Evolutionary conservation across 345 rosid genomes (phyloP).

Genomic region (Theobroma cacao): DNA sequence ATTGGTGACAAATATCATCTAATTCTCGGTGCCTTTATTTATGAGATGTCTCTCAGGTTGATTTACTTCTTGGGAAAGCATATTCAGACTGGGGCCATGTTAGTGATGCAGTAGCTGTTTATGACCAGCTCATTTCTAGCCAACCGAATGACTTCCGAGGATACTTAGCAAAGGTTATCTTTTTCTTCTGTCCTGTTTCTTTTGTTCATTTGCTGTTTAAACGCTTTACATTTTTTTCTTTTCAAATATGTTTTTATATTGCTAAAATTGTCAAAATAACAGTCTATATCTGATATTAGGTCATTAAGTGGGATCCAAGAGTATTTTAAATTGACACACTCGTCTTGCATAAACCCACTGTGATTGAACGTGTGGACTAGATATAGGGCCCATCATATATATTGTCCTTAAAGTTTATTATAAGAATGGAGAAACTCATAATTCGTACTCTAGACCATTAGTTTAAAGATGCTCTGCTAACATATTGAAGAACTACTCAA

Average conservation of each 20-base stretch:
- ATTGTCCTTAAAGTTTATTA: background rate
- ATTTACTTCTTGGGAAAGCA: constrained; percentile 91
- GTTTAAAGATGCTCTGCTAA: background rate
- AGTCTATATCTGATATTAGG: background rate
- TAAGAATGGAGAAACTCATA: background rate
- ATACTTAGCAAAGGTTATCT: constrained; percentile 83
- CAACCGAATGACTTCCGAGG: constrained; percentile 91
- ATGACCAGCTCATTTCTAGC: constrained; percentile 68
- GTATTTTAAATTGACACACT: background rate
- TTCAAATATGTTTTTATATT: background rate
- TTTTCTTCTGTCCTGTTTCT: background rate
- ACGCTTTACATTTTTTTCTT: background rate
- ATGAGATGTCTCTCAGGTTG: constrained; percentile 47
- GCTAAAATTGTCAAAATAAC: background rate
- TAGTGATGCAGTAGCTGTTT: constrained; percentile 87
- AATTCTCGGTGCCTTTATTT: background rate
- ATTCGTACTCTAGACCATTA: background rate
- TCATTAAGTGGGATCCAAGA: background rate
- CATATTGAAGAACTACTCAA: background rate
- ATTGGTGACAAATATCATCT: background rate
- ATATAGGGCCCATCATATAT: background rate
- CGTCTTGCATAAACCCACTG: background rate
- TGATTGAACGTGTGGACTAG: background rate
- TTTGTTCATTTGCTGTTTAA: background rate
- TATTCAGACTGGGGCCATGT: constrained; percentile 91